Conservation (phyloP, 2,329 filamentous ascomycete species). For the Sporothrix brasiliensis region DNA sequence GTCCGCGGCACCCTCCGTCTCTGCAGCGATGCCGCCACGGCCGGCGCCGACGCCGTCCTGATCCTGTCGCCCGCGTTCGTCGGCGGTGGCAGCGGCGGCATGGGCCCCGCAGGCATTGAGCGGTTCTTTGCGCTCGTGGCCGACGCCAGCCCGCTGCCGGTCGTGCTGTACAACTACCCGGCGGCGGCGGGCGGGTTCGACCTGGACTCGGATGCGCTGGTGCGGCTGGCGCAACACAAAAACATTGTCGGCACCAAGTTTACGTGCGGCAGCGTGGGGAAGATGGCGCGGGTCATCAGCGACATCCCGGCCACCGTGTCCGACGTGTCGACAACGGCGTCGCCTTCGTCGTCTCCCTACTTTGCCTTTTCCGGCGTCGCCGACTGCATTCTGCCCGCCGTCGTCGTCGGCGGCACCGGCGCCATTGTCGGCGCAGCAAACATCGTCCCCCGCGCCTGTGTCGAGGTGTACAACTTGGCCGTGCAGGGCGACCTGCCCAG, state of each 20-base stretch:
- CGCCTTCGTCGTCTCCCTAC: slow-evolving; percentile 57
- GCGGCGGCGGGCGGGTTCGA: slow-evolving; percentile 83
- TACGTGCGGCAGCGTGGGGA: slow-evolving; percentile 86
- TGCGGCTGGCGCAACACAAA: slow-evolving; percentile 73
- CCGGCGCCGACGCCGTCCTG: slow-evolving; percentile 77
- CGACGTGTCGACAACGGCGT: slow-evolving; percentile 49
- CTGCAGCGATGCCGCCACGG: slow-evolving; percentile 66
- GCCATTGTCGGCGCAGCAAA: slow-evolving; percentile 89
- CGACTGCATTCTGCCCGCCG: slow-evolving; percentile 81
- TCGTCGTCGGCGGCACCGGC: slow-evolving; percentile 74
- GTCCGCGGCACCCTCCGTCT: slow-evolving; percentile 78
- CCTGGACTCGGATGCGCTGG: slow-evolving; percentile 83
- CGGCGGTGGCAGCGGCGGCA: slow-evolving; percentile 59
- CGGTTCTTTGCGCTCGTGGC: slow-evolving; percentile 63
- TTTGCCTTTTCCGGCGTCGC: slow-evolving; percentile 86
- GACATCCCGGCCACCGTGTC: neutral
- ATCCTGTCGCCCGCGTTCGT: slow-evolving; percentile 82
- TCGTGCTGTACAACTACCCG: slow-evolving; percentile 88
- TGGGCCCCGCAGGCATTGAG: slow-evolving; percentile 71
- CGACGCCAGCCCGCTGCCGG: slow-evolving; percentile 70
- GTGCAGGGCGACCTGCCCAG: slow-evolving; percentile 71
- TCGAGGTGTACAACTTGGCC: slow-evolving; percentile 76
- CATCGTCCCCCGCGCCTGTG: slow-evolving; percentile 78
- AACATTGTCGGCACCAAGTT: slow-evolving; percentile 90
- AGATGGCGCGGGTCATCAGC: slow-evolving; percentile 70